Evolutionary conservation across 169 alveolate genomes (phyloP), one percentile per base, ranked within the genome.

Genomic region (Blepharisma undulans): DNA sequence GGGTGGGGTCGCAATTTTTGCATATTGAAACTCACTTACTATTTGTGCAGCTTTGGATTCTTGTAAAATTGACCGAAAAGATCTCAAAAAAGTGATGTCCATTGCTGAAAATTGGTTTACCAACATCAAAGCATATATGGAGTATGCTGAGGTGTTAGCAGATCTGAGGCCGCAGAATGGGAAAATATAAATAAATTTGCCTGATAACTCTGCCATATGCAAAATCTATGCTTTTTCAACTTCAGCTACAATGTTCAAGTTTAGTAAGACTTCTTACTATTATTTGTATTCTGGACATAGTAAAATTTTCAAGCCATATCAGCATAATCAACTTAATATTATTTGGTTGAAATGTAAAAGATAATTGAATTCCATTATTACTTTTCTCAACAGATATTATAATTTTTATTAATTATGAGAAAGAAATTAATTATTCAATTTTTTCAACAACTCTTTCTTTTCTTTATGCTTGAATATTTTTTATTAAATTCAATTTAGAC

Each of bases 151-250:
- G 34, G 22, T 21, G 22, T 22, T 82, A 29, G 33, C 80, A 25
- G 80, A 22, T 74, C 29, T 25, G 7, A 22, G 77, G 22, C 18
- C 33, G 12, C 60, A 82, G 76, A 10, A 30, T 29, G 89, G 89
- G 22, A 33, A 59, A 30, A 60, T 82, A n/a, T 82, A n/a, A 25
- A 59, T 82, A 25, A 34, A 82, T 5, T 82, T 82, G 34, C 33
- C 30, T 2, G 27, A 25, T 4, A 60, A 60, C 30, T 60, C 74
- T 34, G 33, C 5, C 18, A 48, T 48, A 72, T 82, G 89, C 22
- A 78, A 82, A 82, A 22, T 82, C 76, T 78, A 82, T 21, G 89
- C 89, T 82, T 82, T 82, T 60, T 21, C 29, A 19, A 36, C 78
- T 4, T 22, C 78, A 22, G 60, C 36, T n/a, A 34, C 89, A 4